Conservation (phyloP, 805 yeast genomes). For the Candida tibetensis region DNA sequence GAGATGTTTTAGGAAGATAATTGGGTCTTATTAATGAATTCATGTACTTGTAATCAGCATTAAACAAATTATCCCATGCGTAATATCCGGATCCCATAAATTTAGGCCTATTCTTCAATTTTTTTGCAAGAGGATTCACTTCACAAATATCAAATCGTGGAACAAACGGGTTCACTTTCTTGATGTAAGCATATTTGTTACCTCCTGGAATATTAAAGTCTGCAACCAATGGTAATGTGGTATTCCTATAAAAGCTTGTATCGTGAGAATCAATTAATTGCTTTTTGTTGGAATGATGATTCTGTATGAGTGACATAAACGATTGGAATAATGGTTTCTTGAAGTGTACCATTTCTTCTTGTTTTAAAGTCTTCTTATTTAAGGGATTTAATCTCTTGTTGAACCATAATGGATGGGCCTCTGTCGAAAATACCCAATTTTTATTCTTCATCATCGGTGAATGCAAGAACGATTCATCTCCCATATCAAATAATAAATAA, state of each 20-base stretch:
- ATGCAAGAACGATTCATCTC: conserved; percentile 45
- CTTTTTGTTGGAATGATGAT: conserved; percentile 3
- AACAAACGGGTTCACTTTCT: conserved; percentile 16
- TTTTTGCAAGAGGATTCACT: conserved; percentile 19
- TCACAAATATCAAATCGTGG: conserved; percentile 29
- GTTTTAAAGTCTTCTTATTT: conserved; percentile 8
- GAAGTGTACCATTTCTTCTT: conserved; percentile 5
- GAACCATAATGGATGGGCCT: conserved; percentile 88
- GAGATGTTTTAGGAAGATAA: conserved; percentile 19
- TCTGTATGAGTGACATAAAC: conserved; percentile 10
- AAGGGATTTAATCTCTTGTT: conserved; percentile 22
- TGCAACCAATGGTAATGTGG: conserved; percentile 11
- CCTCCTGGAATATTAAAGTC: conserved; percentile 12
- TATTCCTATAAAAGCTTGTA: conserved; percentile 13
- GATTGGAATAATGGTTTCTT: conserved; percentile 6
- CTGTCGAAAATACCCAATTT: conserved; percentile 72
- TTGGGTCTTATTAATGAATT: conserved; percentile 43
- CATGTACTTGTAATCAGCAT: conserved; percentile 40
- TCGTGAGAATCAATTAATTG: conserved; percentile 5
- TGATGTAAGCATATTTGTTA: conserved; percentile 6
- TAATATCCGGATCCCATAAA: conserved; percentile 39
- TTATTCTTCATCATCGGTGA: conserved; percentile 31
- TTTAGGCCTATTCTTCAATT: neutral
- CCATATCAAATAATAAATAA: conserved; percentile 72
- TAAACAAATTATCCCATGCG: conserved; percentile 40